Percentiles rank a stretch among this genome's conserved stretches.
These are phyloP conservation scores for Vitis hybrid DNA, from an alignment of 177 flowering plant genomes.

Conservation along the genomic window DNA sequence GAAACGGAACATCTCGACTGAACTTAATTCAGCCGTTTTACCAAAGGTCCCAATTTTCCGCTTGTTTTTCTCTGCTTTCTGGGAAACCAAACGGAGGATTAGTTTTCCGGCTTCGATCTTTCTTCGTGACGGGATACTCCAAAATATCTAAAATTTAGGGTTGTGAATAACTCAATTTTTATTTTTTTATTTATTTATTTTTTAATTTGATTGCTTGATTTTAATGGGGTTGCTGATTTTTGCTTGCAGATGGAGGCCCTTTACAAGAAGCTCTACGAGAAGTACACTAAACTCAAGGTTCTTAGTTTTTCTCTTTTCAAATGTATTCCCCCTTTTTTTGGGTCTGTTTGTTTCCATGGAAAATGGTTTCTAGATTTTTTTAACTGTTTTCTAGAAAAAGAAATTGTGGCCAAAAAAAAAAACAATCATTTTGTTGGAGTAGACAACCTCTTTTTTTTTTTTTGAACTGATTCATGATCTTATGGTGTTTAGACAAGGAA, in stretches of 20 bases:
- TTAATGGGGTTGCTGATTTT: too few relatives aligned
- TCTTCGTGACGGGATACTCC: too few relatives aligned
- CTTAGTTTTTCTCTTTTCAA: background rate
- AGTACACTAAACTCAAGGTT: slow-evolving; percentile 65
- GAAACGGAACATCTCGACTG: too few relatives aligned
- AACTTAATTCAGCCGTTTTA: too few relatives aligned
- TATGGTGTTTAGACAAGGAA: slow-evolving; percentile 32
- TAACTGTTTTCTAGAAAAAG: background rate
- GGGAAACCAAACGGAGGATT: too few relatives aligned
- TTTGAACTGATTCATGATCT: background rate
- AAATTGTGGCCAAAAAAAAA: background rate
- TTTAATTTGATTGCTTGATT: too few relatives aligned
- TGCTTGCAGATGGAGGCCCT: slow-evolving; percentile 53
- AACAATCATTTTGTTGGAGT: background rate
- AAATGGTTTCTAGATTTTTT: background rate
- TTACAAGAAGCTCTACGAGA: slow-evolving; percentile 59
- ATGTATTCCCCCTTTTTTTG: background rate
- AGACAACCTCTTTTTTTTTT: background rate
- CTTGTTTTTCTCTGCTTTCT: too few relatives aligned
- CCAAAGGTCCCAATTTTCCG: too few relatives aligned
- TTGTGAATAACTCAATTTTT: too few relatives aligned
- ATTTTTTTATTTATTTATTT: too few relatives aligned
- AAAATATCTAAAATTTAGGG: too few relatives aligned
- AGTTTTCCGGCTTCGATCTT: too few relatives aligned
- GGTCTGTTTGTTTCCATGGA: background rate